Conservation (phyloP, 352 stramenopile genomes). For the Pythium grandisporangium region DNA sequence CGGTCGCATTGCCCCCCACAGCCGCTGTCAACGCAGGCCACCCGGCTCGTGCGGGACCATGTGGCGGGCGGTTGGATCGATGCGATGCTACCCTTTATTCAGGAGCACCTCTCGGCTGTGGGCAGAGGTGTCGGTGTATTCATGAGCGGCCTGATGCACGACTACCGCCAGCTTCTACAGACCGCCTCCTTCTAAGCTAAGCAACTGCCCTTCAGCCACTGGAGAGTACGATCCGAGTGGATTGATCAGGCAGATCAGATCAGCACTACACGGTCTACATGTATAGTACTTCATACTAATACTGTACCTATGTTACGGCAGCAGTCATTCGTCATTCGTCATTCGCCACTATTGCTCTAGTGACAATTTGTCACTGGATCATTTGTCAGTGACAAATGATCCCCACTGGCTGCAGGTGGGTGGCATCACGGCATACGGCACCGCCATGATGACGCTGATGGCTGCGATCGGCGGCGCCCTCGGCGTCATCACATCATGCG, state of each 20-base stretch:
- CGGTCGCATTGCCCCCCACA: background rate
- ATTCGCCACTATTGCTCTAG: too few relatives aligned
- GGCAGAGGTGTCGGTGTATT: background rate
- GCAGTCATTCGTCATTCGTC: background rate
- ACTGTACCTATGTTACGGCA: background rate
- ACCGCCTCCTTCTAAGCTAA: background rate
- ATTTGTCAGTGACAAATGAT: background rate
- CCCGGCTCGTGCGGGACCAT: background rate
- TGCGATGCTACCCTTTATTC: too few relatives aligned
- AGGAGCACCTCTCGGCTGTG: too few relatives aligned
- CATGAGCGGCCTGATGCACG: background rate
- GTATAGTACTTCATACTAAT: background rate
- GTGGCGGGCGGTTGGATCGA: background rate
- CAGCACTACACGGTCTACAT: background rate
- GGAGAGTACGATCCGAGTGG: too few relatives aligned
- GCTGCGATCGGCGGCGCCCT: too few relatives aligned
- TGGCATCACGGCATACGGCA: background rate
- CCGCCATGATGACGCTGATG: background rate
- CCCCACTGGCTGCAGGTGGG: background rate
- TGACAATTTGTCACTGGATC: background rate
- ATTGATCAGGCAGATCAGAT: background rate
- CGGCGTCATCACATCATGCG: too few relatives aligned
- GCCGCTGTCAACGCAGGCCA: background rate
- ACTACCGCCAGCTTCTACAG: background rate
- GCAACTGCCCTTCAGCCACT: background rate